Evolutionary conservation across 352 stramenopile genomes (phyloP), one percentile per base, ranked within the genome.

Genomic region (Thraustochytrium striatum): DNA sequence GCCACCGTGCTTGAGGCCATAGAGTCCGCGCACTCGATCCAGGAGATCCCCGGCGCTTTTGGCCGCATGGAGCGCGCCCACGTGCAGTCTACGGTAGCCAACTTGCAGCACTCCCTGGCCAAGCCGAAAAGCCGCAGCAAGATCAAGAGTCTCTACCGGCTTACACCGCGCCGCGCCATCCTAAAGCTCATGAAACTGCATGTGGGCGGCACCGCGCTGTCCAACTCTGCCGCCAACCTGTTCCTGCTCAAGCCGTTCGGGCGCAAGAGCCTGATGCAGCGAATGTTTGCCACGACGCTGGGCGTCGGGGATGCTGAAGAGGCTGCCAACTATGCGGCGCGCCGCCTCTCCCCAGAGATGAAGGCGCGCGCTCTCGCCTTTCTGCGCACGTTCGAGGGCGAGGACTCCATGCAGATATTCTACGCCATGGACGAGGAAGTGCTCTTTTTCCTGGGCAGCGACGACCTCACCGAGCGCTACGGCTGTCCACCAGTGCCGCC

Each of bases 141-240:
- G 36, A 28, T 73, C 44, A 73, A 73, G 44, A 62, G 41, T 3
- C 44, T 73, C 32, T 73, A 73, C 2, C 62, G 47, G 21, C 62
- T 73, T 25, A 36, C 44, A 19, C 62, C 62, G 32, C 62, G 62
- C 21, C 62, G 44, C 13, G 47, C 62, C n/a, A 16, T 73, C n/a
- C 62, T 73, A 0, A 73, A 73, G 32, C 62, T 73, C 32, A 73
- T 73, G 38, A 73, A 61, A 21, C 62, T 73, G 38, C 38, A 73
- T 39, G 47, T 73, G 13, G 62, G 39, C 32, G 62, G 62, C 32
- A 36, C 62, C 9, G 33, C 32, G 9, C 62, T 73, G 7, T 21
- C 44, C 13, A 57, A 21, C 32, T 73, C 62, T 1, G 62, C 62
- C 38, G 62, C 62, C 62, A 73, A 61, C 35, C 62, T 73, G 32